Percentiles rank a stretch among this genome's conserved stretches.
Conservation (phyloP, 306 rosid species). For the Prunus davidiana region DNA sequence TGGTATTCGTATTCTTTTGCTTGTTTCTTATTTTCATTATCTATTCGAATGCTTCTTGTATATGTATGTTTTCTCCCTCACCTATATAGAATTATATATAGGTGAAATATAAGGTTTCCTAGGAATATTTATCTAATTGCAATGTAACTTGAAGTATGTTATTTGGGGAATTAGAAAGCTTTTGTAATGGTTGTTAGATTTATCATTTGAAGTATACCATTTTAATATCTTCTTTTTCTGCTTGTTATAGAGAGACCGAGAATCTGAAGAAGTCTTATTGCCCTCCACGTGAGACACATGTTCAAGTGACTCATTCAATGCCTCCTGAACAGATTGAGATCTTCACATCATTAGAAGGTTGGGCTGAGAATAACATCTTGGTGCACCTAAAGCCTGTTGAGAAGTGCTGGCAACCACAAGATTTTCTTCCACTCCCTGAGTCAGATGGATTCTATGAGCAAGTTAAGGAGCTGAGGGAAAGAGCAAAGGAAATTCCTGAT, state of each 20-base stretch:
- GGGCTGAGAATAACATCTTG: conserved; percentile 57
- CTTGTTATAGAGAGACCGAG: conserved; percentile 26
- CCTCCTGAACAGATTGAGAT: conserved; percentile 55
- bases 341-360: conserved; percentile 43
- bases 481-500: conserved; percentile 51
- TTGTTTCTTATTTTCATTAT: too few relatives aligned
- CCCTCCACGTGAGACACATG: conserved; percentile 44
- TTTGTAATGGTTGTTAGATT: neutral
- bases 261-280: conserved; percentile 24
- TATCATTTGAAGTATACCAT: neutral
- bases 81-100: neutral
- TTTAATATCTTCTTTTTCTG: neutral
- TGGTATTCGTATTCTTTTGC: too few relatives aligned
- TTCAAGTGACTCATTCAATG: conserved; percentile 56
- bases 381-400: conserved; percentile 54
- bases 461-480: conserved; percentile 53
- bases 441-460: conserved; percentile 55
- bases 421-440: conserved; percentile 51
- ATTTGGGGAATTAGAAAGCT: neutral
- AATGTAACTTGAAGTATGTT: neutral
- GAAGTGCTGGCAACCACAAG: conserved; percentile 64
- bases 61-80: neutral
- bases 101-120: neutral
- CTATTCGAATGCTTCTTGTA: neutral
- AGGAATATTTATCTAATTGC: neutral